These are phyloP conservation scores for Penicillium bovifimosum DNA, from an alignment of 495 filamentous ascomycete species.

Conservation along the genomic window DNA sequence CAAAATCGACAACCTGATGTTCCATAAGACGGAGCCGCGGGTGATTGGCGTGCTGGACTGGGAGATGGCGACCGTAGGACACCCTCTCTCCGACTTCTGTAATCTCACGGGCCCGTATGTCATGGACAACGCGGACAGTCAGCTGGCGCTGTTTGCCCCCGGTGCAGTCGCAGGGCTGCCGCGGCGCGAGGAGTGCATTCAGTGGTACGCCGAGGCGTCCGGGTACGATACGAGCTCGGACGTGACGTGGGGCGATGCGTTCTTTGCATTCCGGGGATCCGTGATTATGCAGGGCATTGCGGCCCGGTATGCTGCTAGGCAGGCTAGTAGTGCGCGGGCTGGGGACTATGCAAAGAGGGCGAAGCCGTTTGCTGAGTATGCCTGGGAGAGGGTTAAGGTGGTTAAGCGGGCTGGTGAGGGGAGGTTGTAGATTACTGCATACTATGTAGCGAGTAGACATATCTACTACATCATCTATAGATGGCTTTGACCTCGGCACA, in stretches of 20 bases:
- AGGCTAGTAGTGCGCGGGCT: slow-evolving; percentile 85
- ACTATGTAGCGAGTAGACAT: background rate
- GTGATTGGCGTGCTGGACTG: slow-evolving; percentile 95
- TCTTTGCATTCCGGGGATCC: slow-evolving; percentile 61
- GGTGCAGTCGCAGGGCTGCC: slow-evolving; percentile 69
- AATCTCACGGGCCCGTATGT: slow-evolving; percentile 71
- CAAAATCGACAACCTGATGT: slow-evolving; percentile 97
- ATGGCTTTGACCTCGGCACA: background rate
- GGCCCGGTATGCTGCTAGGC: slow-evolving; percentile 72
- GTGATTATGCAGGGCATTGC: slow-evolving; percentile 95
- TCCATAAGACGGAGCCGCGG: slow-evolving; percentile 77
- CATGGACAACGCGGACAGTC: slow-evolving; percentile 40
- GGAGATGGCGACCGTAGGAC: slow-evolving; percentile 96
- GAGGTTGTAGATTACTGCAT: slow-evolving; percentile 40
- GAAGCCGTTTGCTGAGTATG: slow-evolving; percentile 60
- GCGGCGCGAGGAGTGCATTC: slow-evolving; percentile 57
- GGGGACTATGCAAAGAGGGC: slow-evolving; percentile 61
- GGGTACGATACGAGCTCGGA: slow-evolving; percentile 60
- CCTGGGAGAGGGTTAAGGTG: slow-evolving; percentile 62
- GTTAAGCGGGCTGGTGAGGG: slow-evolving; percentile 38
- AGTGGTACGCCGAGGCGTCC: slow-evolving; percentile 70
- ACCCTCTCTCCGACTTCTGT: slow-evolving; percentile 82
- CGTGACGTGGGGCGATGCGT: slow-evolving; percentile 55
- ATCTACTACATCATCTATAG: background rate
- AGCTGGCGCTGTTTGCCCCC: slow-evolving; percentile 50